These are phyloP conservation scores for Infundibulicybe gibba DNA, from an alignment of 768 basidiomycete genomes.

Conservation along the genomic window DNA sequence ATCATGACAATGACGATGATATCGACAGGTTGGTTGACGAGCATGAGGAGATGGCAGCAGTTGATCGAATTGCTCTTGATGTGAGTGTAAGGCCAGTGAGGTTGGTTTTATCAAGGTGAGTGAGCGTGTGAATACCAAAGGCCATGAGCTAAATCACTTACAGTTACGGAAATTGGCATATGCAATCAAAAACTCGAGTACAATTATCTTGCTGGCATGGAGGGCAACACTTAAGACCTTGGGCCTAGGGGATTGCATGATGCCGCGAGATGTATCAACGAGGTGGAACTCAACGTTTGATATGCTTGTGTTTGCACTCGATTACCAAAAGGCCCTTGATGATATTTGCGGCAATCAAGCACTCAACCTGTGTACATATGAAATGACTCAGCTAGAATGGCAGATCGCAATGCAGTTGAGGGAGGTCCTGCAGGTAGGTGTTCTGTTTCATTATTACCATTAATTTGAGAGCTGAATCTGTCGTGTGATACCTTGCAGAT, in stretches of 20 bases:
- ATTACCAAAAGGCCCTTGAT: constrained; percentile 21
- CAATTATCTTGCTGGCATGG: constrained; percentile 16
- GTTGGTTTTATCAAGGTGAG: constrained; percentile 27
- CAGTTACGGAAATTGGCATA: constrained; percentile 17
- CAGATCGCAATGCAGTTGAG: constrained; percentile 22
- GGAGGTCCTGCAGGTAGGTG: constrained; percentile 23
- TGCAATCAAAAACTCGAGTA: constrained; percentile 20
- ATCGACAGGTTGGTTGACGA: constrained; percentile 19
- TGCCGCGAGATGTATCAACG: constrained; percentile 34
- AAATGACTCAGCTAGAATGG: constrained; percentile 27
- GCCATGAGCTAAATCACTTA: not conserved
- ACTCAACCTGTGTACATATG: constrained; percentile 18
- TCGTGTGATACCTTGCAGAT: constrained; percentile 14
- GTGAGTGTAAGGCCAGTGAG: constrained; percentile 17
- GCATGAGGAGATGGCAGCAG: constrained; percentile 6
- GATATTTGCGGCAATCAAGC: constrained; percentile 15
- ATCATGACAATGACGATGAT: constrained; percentile 14
- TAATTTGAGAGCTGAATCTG: not conserved
- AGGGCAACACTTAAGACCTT: constrained; percentile 7
- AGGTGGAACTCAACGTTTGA: constrained; percentile 34
- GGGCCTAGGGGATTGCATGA: constrained; percentile 12
- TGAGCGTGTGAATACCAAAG: constrained; percentile 4
- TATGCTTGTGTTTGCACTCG: constrained; percentile 28
- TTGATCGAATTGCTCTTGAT: constrained; percentile 11
- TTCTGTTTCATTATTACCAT: not conserved